phyloP scores from a whole-genome alignment of 179 eudicot species.

The Gypsophila paniculata region DNA sequence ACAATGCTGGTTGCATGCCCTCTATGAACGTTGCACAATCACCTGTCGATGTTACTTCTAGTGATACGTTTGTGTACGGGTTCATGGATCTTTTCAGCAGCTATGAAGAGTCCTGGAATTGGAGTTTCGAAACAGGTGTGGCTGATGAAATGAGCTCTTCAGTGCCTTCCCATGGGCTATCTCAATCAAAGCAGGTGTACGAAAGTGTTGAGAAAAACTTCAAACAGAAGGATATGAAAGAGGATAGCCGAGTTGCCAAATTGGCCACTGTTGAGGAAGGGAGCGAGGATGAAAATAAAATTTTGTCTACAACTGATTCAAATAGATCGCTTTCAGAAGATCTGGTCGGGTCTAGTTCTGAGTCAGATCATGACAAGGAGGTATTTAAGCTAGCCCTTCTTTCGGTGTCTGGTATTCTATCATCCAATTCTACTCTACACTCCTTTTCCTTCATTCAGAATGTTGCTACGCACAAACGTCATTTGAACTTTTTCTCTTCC shows the following conservation, averaged over 20 bases:
- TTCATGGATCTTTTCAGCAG: constrained; percentile 89
- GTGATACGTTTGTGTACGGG: constrained; percentile 66
- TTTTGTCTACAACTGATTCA: constrained; percentile 35
- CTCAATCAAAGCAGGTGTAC: constrained; percentile 43
- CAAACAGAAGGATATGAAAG: constrained; percentile 43
- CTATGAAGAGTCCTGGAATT: constrained; percentile 77
- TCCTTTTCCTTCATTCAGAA: too few relatives aligned
- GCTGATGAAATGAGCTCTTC: constrained; percentile 38
- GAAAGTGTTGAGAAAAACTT: constrained; percentile 49
- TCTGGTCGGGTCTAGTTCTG: constrained; percentile 19
- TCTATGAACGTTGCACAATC: constrained; percentile 35
- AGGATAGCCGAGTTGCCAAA: constrained; percentile 41
- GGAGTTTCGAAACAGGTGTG: constrained; percentile 57
- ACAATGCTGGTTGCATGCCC: constrained; percentile 24
- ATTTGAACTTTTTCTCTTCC: too few relatives aligned
- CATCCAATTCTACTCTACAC: neutral
- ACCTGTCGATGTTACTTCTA: constrained; percentile 26
- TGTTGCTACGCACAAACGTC: too few relatives aligned
- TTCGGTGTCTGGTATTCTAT: too few relatives aligned
- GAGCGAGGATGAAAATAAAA: constrained; percentile 52
- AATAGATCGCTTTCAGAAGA: constrained; percentile 38
- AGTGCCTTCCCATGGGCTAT: constrained; percentile 31
- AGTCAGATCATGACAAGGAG: constrained; percentile 23
- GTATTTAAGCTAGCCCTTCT: constrained; percentile 16
- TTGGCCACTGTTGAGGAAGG: constrained; percentile 63